phyloP scores from a whole-genome alignment of 2,329 filamentous ascomycete genomes.

The Hymenoscyphus linearis region DNA sequence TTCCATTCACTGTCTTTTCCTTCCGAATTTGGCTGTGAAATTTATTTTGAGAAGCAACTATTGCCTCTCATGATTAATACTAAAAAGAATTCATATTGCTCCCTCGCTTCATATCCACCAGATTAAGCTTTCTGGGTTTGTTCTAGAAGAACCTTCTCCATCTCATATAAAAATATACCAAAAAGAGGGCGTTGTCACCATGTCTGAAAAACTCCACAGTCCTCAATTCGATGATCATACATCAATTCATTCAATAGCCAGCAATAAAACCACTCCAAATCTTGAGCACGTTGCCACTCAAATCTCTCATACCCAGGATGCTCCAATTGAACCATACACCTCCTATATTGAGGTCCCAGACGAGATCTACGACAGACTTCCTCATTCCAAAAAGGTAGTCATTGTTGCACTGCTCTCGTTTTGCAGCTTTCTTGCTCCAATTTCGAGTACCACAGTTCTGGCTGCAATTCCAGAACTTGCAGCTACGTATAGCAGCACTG shows the following conservation, averaged over 20 bases:
- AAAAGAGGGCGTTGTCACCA: slow-evolving; percentile 12
- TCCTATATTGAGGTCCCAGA: slow-evolving; percentile 35
- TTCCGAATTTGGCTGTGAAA: neutral
- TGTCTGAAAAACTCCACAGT: slow-evolving; percentile 17
- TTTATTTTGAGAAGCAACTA: neutral
- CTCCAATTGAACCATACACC: slow-evolving; percentile 25
- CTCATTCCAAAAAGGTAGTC: slow-evolving; percentile 54
- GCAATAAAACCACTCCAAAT: slow-evolving; percentile 8
- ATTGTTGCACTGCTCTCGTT: slow-evolving; percentile 68
- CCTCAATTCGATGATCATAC: slow-evolving; percentile 10
- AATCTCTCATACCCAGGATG: slow-evolving; percentile 28
- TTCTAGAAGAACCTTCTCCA: neutral
- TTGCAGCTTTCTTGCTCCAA: slow-evolving; percentile 70
- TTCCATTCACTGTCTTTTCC: neutral
- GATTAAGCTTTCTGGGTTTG: slow-evolving; percentile 12
- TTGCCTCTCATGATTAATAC: slow-evolving; percentile 8
- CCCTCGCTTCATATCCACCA: slow-evolving; percentile 3
- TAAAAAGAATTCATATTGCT: neutral
- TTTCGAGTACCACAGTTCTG: slow-evolving; percentile 68
- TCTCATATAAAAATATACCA: slow-evolving; percentile 10
- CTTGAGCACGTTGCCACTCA: slow-evolving; percentile 24
- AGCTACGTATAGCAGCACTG: slow-evolving; percentile 56
- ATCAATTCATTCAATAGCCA: slow-evolving; percentile 21
- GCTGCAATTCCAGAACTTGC: slow-evolving; percentile 72
- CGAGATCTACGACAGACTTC: slow-evolving; percentile 60